phyloP scores from a whole-genome alignment of 768 basidiomycete genomes.

The Xerocomus potaroensis region DNA sequence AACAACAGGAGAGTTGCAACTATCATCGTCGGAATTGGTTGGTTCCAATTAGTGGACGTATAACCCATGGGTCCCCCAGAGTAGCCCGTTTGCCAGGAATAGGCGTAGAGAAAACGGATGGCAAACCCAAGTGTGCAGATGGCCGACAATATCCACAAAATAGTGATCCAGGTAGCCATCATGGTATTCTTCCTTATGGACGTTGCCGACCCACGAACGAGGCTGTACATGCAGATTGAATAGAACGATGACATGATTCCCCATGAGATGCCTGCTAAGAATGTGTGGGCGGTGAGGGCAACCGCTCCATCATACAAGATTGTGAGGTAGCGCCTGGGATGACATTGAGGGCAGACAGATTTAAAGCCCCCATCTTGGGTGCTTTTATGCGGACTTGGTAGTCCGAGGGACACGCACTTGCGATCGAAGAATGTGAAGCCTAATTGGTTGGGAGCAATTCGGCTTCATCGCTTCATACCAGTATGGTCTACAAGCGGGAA shows the following conservation, averaged over 20 bases:
- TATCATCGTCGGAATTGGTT: neutral
- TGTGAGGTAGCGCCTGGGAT: neutral
- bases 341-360: neutral
- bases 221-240: neutral
- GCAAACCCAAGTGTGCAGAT: neutral
- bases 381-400: too few relatives aligned
- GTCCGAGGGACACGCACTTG: too few relatives aligned
- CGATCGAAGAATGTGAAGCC: too few relatives aligned
- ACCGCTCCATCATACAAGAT: neutral
- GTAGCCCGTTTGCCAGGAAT: conserved; percentile 2
- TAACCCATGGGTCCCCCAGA: neutral
- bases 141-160: neutral
- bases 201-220: neutral
- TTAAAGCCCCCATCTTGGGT: too few relatives aligned
- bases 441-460: too few relatives aligned
- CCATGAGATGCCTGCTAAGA: neutral
- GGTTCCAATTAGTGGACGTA: neutral
- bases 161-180: neutral
- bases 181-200: neutral
- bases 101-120: neutral
- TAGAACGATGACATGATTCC: conserved; percentile 1
- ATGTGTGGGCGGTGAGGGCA: neutral
- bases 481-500: too few relatives aligned
- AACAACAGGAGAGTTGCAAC: neutral
- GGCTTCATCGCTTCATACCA: too few relatives aligned